These are phyloP conservation scores for Bipolaris cookei DNA, from an alignment of 2,329 filamentous ascomycete genomes.

Conservation along the genomic window DNA sequence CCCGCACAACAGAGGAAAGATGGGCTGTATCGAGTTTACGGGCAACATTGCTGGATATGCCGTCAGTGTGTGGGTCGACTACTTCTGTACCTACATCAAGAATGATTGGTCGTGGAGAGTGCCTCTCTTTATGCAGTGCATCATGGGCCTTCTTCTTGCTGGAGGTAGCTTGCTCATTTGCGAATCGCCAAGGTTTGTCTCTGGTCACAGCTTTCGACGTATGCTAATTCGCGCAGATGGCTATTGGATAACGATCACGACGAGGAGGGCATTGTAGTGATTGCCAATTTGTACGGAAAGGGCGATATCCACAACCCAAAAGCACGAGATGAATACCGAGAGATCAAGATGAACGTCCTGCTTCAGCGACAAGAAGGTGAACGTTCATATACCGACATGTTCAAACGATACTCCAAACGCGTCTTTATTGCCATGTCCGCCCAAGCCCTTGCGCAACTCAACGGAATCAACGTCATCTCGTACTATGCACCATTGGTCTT, in stretches of 20 bases:
- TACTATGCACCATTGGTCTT: conserved; percentile 98
- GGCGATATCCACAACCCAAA: conserved; percentile 94
- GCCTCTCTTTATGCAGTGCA: conserved; percentile 87
- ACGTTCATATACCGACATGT: conserved; percentile 91
- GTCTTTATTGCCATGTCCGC: conserved; percentile 99
- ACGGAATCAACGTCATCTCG: conserved; percentile 99
- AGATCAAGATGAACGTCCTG: conserved; percentile 98
- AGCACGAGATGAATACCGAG: conserved; percentile 93
- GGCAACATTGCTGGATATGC: conserved; percentile 97
- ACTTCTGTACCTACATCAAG: conserved; percentile 90
- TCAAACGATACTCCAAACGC: conserved; percentile 85
- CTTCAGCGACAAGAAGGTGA: conserved; percentile 94
- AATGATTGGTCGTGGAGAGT: conserved; percentile 88
- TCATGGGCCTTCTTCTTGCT: conserved; percentile 88
- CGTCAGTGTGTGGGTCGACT: conserved; percentile 98
- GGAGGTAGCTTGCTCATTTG: conserved; percentile 90
- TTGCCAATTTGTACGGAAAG: conserved; percentile 94
- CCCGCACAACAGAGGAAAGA: conserved; percentile 91
- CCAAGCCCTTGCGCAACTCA: conserved; percentile 92
- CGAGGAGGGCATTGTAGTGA: conserved; percentile 97
- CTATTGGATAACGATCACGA: conserved; percentile 96
- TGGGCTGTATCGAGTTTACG: conserved; percentile 97
- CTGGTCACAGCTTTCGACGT: background rate
- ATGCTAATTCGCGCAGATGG: conserved; percentile 68
- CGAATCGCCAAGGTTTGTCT: conserved; percentile 85